Base-by-base conservation (phyloP, 1,284 basidiomycete species). In the Ganoderma lucidum region DNA sequence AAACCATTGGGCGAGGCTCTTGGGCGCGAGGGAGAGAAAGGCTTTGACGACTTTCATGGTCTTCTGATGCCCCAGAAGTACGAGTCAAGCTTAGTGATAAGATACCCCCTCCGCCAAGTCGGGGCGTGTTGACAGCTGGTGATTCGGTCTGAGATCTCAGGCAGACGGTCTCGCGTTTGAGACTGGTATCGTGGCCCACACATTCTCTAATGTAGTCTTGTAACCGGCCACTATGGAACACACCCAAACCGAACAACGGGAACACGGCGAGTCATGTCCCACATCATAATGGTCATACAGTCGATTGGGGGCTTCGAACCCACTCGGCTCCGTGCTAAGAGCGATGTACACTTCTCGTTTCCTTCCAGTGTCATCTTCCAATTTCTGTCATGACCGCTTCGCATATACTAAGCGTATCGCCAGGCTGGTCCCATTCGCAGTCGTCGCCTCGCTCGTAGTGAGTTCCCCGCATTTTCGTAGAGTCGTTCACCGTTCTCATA, bases 371-470 rank as follows among this genome's bases (percentile, higher is more conserved):
- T 28, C n/a, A 48, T 53, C 12, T 53, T 1, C 23, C 12, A 28
- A 15, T 5, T 53, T 14, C 3, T 10, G 23, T 44, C 42, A 63
- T 35, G n/a, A 6, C 30, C 19, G 19, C 15, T 2, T 35, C 5
- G 32, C 62, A 23, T 35, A 60, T 56, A 30, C 58, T 65, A 62
- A 72, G 67, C 42, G 61, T 63, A 30, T 44, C 59, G 53, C 44
- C 70, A 93, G 92, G 92, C 85, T 93, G 19, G 90, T 93, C 35
- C 92, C 92, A 1, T 92, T 93, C 76, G 91, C 88, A 4, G 79
- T 94, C 51, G 80, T 85, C n/a, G 86, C 88, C 23, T 85, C 92
- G 3, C 73, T 93, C 39, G 87, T 87, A 58, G 91, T 93, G 76
- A 78, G 88, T 85, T 55, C 37, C 42, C 51, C 23, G 30, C 55